These are phyloP conservation scores for Priceomyces medius DNA, from an alignment of 805 yeast species.

Conservation along the genomic window DNA sequence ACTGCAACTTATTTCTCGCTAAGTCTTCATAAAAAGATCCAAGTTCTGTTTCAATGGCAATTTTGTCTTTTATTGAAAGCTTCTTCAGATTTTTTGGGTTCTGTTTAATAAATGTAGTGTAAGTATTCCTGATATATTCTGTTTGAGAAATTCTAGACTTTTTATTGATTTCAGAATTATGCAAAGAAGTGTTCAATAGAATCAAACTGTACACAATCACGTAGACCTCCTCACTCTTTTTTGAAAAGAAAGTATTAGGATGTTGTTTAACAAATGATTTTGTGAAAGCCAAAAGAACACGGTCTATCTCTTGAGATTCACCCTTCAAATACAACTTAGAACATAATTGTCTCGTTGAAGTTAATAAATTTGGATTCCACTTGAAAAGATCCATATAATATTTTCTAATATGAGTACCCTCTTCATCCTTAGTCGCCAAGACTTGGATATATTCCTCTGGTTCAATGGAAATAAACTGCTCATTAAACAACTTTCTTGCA, in stretches of 20 bases:
- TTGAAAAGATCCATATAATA: conserved; percentile 48
- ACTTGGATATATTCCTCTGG: conserved; percentile 47
- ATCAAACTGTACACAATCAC: conserved; percentile 70
- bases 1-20: conserved; percentile 36
- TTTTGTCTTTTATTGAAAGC: conserved; percentile 36
- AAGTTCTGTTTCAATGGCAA: conserved; percentile 47
- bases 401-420: conserved; percentile 38
- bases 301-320: conserved; percentile 79
- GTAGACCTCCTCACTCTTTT: conserved; percentile 56
- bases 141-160: conserved; percentile 39
- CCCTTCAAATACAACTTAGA: conserved; percentile 70
- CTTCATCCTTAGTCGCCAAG: conserved; percentile 38
- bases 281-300: conserved; percentile 67
- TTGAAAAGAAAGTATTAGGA: conserved; percentile 50
- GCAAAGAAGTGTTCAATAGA: conserved; percentile 74
- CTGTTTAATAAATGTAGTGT: conserved; percentile 41
- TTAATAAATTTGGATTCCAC: conserved; percentile 52
- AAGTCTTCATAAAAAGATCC: conserved; percentile 45
- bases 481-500: conserved; percentile 36
- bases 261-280: conserved; percentile 56
- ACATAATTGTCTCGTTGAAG: conserved; percentile 60
- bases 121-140: conserved; percentile 43
- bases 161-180: conserved; percentile 47
- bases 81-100: conserved; percentile 25
- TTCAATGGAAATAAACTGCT: conserved; percentile 41